Conservation (phyloP, 495 filamentous ascomycete species). For the Talaromyces proteolyticus region DNA sequence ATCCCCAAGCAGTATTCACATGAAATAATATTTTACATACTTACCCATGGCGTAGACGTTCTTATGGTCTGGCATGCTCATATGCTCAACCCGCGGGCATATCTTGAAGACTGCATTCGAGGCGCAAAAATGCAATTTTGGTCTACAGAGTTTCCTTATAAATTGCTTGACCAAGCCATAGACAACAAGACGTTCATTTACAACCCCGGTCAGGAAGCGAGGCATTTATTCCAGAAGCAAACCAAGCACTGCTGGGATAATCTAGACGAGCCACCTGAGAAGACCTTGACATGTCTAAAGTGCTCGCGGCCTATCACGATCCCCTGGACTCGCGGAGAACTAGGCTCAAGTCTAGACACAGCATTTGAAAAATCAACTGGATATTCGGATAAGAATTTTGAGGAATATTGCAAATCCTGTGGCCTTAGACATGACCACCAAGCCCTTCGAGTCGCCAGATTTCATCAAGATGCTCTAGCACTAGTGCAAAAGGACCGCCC, state of each 20-base stretch:
- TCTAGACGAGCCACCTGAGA: slow-evolving; percentile 39
- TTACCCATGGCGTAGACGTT: slow-evolving; percentile 48
- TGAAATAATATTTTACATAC: neutral
- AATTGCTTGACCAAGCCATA: slow-evolving; percentile 56
- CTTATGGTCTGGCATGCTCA: slow-evolving; percentile 89
- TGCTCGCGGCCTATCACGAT: slow-evolving; percentile 40
- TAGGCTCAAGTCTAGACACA: slow-evolving; percentile 14
- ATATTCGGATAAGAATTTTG: slow-evolving; percentile 60
- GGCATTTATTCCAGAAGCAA: slow-evolving; percentile 35
- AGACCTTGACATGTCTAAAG: slow-evolving; percentile 49
- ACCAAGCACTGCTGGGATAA: slow-evolving; percentile 59
- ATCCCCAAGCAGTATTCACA: neutral
- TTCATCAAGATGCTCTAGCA: slow-evolving; percentile 43
- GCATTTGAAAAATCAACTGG: slow-evolving; percentile 33
- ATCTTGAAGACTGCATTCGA: slow-evolving; percentile 72
- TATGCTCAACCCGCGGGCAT: slow-evolving; percentile 75
- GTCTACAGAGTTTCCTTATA: slow-evolving; percentile 67
- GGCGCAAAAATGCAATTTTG: slow-evolving; percentile 54
- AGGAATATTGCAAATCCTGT: slow-evolving; percentile 39
- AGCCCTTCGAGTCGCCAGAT: slow-evolving; percentile 48
- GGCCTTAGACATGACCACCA: slow-evolving; percentile 38
- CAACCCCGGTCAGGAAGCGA: slow-evolving; percentile 38
- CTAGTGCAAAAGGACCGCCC: slow-evolving; percentile 38
- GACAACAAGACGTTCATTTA: slow-evolving; percentile 59
- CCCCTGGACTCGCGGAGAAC: slow-evolving; percentile 54